A percentile compares a stretch with the other conserved stretches of the same genome.
Conservation (phyloP, 306 rosid species). For the Pterocarpus santalinus region DNA sequence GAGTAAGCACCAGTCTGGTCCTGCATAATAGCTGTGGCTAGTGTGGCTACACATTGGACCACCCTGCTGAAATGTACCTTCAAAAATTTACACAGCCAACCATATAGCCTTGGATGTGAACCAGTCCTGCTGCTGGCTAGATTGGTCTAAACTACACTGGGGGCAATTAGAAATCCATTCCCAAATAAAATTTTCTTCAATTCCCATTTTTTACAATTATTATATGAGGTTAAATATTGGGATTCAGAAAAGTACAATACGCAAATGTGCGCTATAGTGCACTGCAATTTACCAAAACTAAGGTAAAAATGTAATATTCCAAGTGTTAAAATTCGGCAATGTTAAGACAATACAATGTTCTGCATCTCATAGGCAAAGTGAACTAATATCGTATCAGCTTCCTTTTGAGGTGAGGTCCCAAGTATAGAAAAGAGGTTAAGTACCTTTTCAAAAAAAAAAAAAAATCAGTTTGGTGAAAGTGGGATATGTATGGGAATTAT, state of each 20-base stretch:
- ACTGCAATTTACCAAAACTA: constrained; percentile 12
- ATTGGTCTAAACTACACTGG: constrained; percentile 27
- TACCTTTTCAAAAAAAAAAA: no score
- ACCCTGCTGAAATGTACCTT: constrained; percentile 34
- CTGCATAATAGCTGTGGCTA: constrained; percentile 33
- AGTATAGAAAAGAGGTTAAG: no score
- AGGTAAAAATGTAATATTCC: not conserved
- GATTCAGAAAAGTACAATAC: constrained; percentile 3
- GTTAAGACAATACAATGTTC: not conserved
- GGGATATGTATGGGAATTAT: constrained; percentile 19
- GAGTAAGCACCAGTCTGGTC: constrained; percentile 34
- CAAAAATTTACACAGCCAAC: constrained; percentile 41
- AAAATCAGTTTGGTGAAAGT: no score
- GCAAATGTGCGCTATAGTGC: not conserved
- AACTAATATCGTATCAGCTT: not conserved
- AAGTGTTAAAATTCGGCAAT: not conserved
- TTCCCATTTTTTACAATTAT: constrained; percentile 20
- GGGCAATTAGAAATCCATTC: constrained; percentile 11
- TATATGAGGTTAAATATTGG: constrained; percentile 12
- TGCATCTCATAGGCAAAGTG: constrained; percentile 11
- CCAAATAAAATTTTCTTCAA: not conserved
- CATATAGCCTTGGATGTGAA: constrained; percentile 20
- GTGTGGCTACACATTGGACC: constrained; percentile 43
- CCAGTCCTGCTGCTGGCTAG: constrained; percentile 32
- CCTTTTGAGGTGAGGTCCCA: not conserved